A percentile compares a stretch with the other conserved stretches of the same genome.
These are phyloP conservation scores for Eucalyptus erythrocorys DNA, from an alignment of 345 rosid genomes.

Conservation along the genomic window DNA sequence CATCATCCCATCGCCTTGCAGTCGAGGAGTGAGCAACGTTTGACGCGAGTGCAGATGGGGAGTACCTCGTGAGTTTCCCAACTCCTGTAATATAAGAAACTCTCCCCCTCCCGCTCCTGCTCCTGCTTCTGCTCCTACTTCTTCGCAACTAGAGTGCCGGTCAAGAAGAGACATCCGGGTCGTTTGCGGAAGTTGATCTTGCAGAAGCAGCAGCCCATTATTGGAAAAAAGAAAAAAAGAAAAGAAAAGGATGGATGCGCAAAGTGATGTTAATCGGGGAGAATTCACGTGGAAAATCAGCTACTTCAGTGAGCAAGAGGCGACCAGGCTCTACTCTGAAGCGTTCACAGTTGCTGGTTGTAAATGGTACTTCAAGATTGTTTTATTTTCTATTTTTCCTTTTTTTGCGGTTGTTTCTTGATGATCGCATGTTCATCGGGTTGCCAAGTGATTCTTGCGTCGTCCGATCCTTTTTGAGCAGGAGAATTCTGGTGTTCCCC, in stretches of 20 bases:
- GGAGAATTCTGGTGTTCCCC: not conserved
- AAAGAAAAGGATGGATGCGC: not conserved
- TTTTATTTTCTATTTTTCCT: not conserved
- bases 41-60: not conserved
- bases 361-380: not conserved
- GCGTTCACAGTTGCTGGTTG: not conserved
- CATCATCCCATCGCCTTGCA: not conserved
- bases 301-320: not conserved
- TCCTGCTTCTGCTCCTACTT: not conserved
- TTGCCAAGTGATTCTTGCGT: not conserved
- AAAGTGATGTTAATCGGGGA: not conserved
- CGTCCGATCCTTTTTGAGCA: not conserved
- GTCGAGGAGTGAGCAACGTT: not conserved
- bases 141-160: not conserved
- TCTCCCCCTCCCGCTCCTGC: not conserved
- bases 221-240: too few relatives aligned
- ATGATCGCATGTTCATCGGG: not conserved
- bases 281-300: not conserved
- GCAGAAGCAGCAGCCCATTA: not conserved
- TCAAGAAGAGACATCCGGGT: not conserved
- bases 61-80: not conserved
- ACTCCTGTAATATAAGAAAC: not conserved
- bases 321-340: not conserved
- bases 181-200: not conserved
- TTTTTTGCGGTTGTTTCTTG: not conserved